phyloP scores from a whole-genome alignment of 805 yeast species.

The Candida sanyiensis region DNA sequence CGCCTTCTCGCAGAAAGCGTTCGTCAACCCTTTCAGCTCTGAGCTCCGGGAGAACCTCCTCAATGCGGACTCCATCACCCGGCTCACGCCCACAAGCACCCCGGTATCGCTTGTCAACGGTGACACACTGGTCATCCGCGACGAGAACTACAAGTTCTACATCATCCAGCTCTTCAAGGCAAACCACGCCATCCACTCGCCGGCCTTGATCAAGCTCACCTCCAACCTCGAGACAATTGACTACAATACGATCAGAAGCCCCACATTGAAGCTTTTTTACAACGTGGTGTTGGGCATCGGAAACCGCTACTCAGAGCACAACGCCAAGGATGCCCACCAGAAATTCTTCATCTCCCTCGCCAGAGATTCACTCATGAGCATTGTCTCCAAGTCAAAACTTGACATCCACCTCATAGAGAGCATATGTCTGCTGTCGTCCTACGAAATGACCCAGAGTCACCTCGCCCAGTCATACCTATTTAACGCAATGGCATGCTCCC shows the following conservation, averaged over 20 bases:
- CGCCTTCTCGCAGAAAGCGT: neutral
- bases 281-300: conserved; percentile 25
- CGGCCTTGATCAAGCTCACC: conserved; percentile 15
- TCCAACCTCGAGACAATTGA: conserved; percentile 14
- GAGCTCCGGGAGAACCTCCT: conserved; percentile 6
- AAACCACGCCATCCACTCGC: conserved; percentile 15
- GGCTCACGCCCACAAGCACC: neutral
- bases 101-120: conserved; percentile 7
- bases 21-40: conserved; percentile 5
- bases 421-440: conserved; percentile 25
- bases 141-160: conserved; percentile 8
- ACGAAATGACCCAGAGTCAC: conserved; percentile 28
- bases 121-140: conserved; percentile 5
- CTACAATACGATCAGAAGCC: conserved; percentile 14
- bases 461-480: conserved; percentile 28
- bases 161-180: conserved; percentile 10
- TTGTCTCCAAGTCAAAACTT: conserved; percentile 11
- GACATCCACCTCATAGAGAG: conserved; percentile 25
- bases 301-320: conserved; percentile 20
- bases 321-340: conserved; percentile 8
- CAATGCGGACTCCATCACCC: neutral
- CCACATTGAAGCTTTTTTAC: conserved; percentile 24
- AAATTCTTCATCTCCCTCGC: conserved; percentile 24
- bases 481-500: conserved; percentile 28
- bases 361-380: conserved; percentile 21